Percentiles rank a stretch among this genome's conserved stretches.
phyloP scores from a whole-genome alignment of 257 asterid species.

The Phtheirospermum japonicum region DNA sequence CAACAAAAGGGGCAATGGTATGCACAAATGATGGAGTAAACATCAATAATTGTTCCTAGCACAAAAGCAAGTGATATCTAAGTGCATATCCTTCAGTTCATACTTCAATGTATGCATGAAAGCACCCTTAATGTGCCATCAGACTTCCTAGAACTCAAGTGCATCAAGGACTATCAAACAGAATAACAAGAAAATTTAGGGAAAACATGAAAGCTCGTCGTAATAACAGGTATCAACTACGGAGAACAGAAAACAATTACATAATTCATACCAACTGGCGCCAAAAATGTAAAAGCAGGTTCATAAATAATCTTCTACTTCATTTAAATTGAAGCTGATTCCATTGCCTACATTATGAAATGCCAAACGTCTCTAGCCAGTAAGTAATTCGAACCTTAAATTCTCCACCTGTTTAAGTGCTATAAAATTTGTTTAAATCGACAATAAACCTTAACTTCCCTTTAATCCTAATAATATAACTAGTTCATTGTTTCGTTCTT shows the following conservation, averaged over 20 bases:
- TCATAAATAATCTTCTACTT: not conserved
- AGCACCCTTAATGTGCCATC: slow-evolving; percentile 12
- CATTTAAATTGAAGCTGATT: not conserved
- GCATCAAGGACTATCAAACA: not conserved
- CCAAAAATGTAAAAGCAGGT: too few species aligned
- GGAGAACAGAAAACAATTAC: not conserved
- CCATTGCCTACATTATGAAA: too few species aligned
- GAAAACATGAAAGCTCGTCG: slow-evolving; percentile 3
- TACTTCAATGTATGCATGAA: not conserved
- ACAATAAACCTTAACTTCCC: too few species aligned
- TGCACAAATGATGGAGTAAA: slow-evolving; percentile 3
- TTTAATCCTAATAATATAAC: too few species aligned
- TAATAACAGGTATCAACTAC: slow-evolving; percentile 3
- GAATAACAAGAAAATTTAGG: not conserved
- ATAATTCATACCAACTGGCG: not conserved
- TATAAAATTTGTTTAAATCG: too few species aligned
- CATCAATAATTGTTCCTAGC: slow-evolving; percentile 9
- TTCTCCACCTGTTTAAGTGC: too few species aligned
- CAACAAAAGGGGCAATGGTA: too few species aligned
- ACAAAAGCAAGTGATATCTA: slow-evolving; percentile 1
- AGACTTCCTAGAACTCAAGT: not conserved
- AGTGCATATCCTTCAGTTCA: not conserved
- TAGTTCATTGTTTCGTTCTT: not conserved
- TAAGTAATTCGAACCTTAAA: too few species aligned
- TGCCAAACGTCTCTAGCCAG: too few species aligned